A percentile compares a stretch with the other conserved stretches of the same genome.
These are phyloP conservation scores for Penicillium robsamsonii DNA, from an alignment of 495 filamentous ascomycete genomes.

Conservation along the genomic window DNA sequence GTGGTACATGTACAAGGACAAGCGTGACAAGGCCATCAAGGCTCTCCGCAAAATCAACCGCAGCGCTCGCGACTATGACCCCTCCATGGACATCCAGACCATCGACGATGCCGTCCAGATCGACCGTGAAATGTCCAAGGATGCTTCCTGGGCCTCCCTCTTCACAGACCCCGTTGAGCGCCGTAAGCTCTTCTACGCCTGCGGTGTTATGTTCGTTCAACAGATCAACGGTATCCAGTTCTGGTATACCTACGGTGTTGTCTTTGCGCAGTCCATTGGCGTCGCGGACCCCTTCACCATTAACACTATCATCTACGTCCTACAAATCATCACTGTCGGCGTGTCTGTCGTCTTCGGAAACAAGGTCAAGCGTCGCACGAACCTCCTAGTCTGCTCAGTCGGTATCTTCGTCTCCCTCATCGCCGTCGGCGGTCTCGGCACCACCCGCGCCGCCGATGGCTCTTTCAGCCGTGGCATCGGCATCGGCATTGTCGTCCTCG, in stretches of 20 bases:
- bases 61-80: constrained; percentile 26
- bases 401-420: constrained; percentile 32
- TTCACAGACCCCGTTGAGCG: constrained; percentile 35
- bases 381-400: constrained; percentile 30
- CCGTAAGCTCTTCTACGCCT: constrained; percentile 34
- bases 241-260: constrained; percentile 38
- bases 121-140: constrained; percentile 22
- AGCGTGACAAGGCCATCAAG: constrained; percentile 22
- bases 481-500: constrained; percentile 32
- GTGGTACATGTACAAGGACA: constrained; percentile 31
- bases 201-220: constrained; percentile 36
- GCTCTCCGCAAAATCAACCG: constrained; percentile 35
- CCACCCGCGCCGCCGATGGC: constrained; percentile 14
- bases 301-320: constrained; percentile 31
- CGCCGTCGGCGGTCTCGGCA: constrained; percentile 36
- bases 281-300: constrained; percentile 37
- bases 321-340: constrained; percentile 35
- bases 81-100: constrained; percentile 23
- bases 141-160: constrained; percentile 30
- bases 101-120: constrained; percentile 19
- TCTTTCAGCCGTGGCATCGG: constrained; percentile 16
- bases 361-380: constrained; percentile 30
- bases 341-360: constrained; percentile 32
- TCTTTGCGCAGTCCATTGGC: constrained; percentile 39
- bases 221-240: constrained; percentile 44